phyloP scores from a whole-genome alignment of 2,329 filamentous ascomycete species.

The Penicillium palitans region DNA sequence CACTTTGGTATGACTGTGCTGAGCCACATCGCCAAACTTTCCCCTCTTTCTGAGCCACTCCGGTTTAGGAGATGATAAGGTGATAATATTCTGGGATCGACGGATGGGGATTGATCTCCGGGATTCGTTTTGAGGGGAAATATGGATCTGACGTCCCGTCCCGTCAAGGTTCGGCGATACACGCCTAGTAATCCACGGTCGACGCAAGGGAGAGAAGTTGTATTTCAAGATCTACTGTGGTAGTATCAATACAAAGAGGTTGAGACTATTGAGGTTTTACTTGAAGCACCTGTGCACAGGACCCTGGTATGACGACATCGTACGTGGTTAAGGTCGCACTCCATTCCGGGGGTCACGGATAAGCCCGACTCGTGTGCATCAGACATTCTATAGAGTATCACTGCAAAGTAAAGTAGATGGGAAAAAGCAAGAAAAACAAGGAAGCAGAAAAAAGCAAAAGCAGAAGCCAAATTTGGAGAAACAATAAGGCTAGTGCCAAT shows the following conservation, averaged over 20 bases:
- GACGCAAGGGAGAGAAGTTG: constrained; percentile 31
- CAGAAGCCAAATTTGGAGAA: background rate
- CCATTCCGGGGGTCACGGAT: constrained; percentile 8
- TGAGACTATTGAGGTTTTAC: background rate
- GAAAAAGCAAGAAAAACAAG: background rate
- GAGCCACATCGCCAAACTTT: constrained; percentile 25
- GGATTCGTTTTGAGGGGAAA: background rate
- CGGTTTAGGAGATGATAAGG: background rate
- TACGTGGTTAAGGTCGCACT: constrained; percentile 12
- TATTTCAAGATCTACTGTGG: background rate
- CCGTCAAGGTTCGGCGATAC: constrained; percentile 41
- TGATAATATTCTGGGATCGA: constrained; percentile 1
- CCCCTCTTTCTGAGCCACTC: constrained; percentile 15
- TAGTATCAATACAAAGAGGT: background rate
- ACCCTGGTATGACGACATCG: constrained; percentile 20
- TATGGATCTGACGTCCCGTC: constrained; percentile 34
- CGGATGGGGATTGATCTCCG: constrained; percentile 7
- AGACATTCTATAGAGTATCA: constrained; percentile 18
- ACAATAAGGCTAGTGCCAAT: constrained; percentile 10
- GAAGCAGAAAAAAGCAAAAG: constrained; percentile 6
- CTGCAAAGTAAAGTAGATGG: background rate
- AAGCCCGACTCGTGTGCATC: constrained; percentile 7
- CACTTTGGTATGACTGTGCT: constrained; percentile 13
- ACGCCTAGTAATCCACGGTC: constrained; percentile 34
- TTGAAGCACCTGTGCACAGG: constrained; percentile 4